Conservation (phyloP, 768 basidiomycete genomes). For the Phylloporus scabripes region DNA sequence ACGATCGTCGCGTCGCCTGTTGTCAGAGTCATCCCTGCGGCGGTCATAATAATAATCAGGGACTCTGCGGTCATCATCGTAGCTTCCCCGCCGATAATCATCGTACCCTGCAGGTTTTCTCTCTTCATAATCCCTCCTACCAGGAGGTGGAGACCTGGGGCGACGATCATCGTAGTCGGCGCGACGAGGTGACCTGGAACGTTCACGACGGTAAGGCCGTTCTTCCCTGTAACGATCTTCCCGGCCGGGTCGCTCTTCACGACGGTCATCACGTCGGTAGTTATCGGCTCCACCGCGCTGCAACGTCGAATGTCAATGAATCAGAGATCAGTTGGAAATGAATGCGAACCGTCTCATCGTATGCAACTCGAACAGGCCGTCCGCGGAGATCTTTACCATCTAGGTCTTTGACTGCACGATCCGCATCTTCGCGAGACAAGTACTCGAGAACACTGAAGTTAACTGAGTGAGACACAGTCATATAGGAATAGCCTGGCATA, state of each 20-base stretch:
- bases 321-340: slow-evolving; percentile 1
- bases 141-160: slow-evolving; percentile 70
- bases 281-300: slow-evolving; percentile 68
- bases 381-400: slow-evolving; percentile 87
- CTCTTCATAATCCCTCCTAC: slow-evolving; percentile 77
- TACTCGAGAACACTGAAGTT: slow-evolving; percentile 80
- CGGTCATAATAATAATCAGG: slow-evolving; percentile 87
- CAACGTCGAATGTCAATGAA: not conserved
- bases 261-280: slow-evolving; percentile 70
- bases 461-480: slow-evolving; percentile 4
- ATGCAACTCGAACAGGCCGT: slow-evolving; percentile 64
- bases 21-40: slow-evolving; percentile 71
- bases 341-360: slow-evolving; percentile 54
- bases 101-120: slow-evolving; percentile 90
- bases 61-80: slow-evolving; percentile 73
- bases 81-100: slow-evolving; percentile 78
- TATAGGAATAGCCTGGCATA: slow-evolving; percentile 33
- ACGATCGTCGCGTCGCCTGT: slow-evolving; percentile 53
- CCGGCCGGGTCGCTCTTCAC: slow-evolving; percentile 49
- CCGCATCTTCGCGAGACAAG: slow-evolving; percentile 81
- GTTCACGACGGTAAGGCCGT: slow-evolving; percentile 60
- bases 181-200: slow-evolving; percentile 79
- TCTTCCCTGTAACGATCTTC: slow-evolving; percentile 57
- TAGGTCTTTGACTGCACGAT: slow-evolving; percentile 85
- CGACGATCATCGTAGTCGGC: slow-evolving; percentile 72